Conservation (phyloP, 139 green algal genomes). For the Chlamydomonas sp. region DNA sequence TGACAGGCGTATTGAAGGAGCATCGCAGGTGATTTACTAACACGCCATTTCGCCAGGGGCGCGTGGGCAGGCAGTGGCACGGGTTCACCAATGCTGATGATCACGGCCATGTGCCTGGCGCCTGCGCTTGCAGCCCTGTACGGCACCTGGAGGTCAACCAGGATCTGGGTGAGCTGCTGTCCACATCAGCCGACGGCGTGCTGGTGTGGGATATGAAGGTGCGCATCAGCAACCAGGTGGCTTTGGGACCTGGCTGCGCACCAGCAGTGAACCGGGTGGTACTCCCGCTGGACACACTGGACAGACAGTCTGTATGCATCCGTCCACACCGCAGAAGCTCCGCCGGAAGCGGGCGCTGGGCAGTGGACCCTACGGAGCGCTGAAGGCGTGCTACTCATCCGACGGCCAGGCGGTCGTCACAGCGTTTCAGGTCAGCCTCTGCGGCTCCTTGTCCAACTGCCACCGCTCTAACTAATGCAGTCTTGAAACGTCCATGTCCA, state of each 20-base stretch:
- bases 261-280: neutral
- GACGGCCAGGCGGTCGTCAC: slow-evolving; percentile 41
- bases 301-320: neutral
- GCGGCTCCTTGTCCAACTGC: neutral
- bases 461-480: no score
- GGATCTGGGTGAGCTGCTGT: slow-evolving; percentile 32
- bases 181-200: slow-evolving; percentile 36
- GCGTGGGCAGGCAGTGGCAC: neutral
- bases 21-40: slow-evolving; percentile 33
- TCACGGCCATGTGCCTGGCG: neutral
- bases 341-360: slow-evolving; percentile 40
- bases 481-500: no score
- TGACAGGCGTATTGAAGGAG: slow-evolving; percentile 37
- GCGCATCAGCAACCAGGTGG: neutral
- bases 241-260: neutral
- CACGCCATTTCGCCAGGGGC: neutral
- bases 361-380: slow-evolving; percentile 40
- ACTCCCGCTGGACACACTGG: neutral
- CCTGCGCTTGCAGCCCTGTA: slow-evolving; percentile 6
- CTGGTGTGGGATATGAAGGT: slow-evolving; percentile 57
- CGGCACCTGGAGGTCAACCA: slow-evolving; percentile 17
- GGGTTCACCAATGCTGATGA: neutral
- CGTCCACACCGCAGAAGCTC: slow-evolving; percentile 35
- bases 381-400: slow-evolving; percentile 41
- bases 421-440: slow-evolving; percentile 38